Evolutionary conservation across 768 basidiomycete species (phyloP), one percentile per base, ranked within the genome.

Genomic region (Flagelloscypha sp.): DNA sequence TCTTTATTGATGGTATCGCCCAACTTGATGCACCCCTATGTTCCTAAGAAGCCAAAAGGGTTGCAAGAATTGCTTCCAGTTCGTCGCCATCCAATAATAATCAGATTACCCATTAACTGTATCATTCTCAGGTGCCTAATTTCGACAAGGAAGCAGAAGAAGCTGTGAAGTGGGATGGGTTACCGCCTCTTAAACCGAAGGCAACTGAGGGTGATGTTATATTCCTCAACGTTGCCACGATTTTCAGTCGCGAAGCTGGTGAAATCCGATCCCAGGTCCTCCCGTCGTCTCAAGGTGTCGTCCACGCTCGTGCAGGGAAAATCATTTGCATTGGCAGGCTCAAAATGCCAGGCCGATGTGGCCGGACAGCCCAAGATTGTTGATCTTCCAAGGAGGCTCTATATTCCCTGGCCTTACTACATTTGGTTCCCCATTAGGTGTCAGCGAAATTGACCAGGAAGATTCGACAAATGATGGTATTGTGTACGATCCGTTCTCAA

Each of bases 1-100:
- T 90, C 13, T 88, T 77, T 58, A 85, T 94, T 41, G 92, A 97
- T 48, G 92, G 92, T 2, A 80, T 94, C 32, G 58, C 80, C 1
- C 92, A 97, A 50, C 48, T 85, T 2, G 47, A 60, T 20, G 48
- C 57, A 56, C 3, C 67, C 78, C 3, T 52, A 65, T 44, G 53
- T 70, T 12, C 52, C 66, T 24, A 30, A 57, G 33, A 90, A 93
- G 50, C 68, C 70, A 2, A 37, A 44, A 6, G 39, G 51, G 11
- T 70, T 61, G 49, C 72, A 74, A 42, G 46, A 48, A 6, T 33
- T 54, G 35, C 42, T 9, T 27, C 25, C 9, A 27, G 25, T 13
- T 13, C 25, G 25, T 13, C 13, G 9, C 25, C 25, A 9, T 27
- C 25, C 25, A 27, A 27, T 27, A 9, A n/a, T n/a, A n/a, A n/a